These are phyloP conservation scores for Phytopythium ostracodes DNA, from an alignment of 352 stramenopile genomes.

Conservation along the genomic window DNA sequence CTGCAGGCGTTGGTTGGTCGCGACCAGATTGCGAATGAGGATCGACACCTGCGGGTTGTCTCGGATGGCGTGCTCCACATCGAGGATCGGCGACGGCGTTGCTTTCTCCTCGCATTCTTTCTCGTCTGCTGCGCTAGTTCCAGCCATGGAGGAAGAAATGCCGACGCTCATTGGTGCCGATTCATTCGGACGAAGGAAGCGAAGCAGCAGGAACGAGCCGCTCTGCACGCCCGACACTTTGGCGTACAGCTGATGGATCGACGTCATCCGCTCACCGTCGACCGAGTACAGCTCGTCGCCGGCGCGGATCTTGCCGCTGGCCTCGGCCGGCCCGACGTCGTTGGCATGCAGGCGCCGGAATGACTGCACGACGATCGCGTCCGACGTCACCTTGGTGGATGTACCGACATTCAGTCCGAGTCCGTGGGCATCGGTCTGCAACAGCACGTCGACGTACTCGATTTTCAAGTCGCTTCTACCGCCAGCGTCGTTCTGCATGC, in stretches of 20 bases:
- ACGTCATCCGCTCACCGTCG: slow-evolving; percentile 30
- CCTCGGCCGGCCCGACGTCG: slow-evolving; percentile 50
- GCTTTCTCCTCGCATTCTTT: neutral
- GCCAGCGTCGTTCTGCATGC: neutral
- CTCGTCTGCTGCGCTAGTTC: neutral
- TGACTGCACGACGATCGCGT: slow-evolving; percentile 27
- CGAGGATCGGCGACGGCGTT: neutral
- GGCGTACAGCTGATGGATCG: slow-evolving; percentile 28
- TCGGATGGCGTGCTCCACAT: slow-evolving; percentile 5
- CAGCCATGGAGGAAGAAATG: neutral
- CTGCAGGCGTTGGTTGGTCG: slow-evolving; percentile 38
- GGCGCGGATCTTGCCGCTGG: slow-evolving; percentile 29
- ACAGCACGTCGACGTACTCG: slow-evolving; percentile 33
- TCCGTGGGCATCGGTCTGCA: slow-evolving; percentile 39
- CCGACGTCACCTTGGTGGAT: neutral
- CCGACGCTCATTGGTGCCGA: neutral
- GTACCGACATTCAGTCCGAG: slow-evolving; percentile 40
- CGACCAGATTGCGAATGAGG: slow-evolving; percentile 38
- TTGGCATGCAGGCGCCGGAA: slow-evolving; percentile 34
- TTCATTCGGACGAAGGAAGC: slow-evolving; percentile 22
- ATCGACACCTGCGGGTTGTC: slow-evolving; percentile 22
- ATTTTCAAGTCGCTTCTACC: neutral
- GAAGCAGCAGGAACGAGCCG: slow-evolving; percentile 36
- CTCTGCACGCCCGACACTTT: slow-evolving; percentile 1
- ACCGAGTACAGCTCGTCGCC: slow-evolving; percentile 42